Evolutionary conservation across 1,284 basidiomycete genomes (phyloP).

Genomic region (Pholiota adiposa): DNA sequence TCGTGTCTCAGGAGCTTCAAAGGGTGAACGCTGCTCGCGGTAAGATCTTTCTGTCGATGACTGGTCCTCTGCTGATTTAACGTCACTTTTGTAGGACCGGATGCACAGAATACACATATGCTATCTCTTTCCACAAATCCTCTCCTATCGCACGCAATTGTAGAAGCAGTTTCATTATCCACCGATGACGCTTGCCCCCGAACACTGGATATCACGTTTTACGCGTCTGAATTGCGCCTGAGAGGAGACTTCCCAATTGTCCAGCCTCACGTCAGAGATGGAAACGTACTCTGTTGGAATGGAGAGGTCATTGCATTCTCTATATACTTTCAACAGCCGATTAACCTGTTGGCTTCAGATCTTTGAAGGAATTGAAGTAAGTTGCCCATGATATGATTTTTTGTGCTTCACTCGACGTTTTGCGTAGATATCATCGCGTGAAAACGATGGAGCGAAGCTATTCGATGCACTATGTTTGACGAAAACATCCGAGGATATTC

Average conservation of each 20-base stretch:
- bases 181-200: neutral
- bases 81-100: constrained; percentile 53
- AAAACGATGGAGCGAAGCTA: constrained; percentile 82
- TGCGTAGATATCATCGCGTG: constrained; percentile 49
- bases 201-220: constrained; percentile 52
- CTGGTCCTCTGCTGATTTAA: neutral
- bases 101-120: constrained; percentile 48
- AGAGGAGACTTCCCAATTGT: constrained; percentile 64
- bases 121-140: constrained; percentile 20
- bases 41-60: constrained; percentile 7
- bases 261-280: constrained; percentile 73
- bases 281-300: constrained; percentile 85
- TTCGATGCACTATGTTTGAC: constrained; percentile 53
- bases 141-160: neutral
- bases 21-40: constrained; percentile 27
- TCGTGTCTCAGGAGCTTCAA: constrained; percentile 22
- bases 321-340: neutral
- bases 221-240: constrained; percentile 80
- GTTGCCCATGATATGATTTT: constrained; percentile 14
- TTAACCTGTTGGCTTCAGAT: constrained; percentile 44
- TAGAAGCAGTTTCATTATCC: neutral
- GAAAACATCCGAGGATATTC: constrained; percentile 47
- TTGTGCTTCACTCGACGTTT: neutral
- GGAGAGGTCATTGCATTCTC: constrained; percentile 66
- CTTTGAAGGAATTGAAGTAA: constrained; percentile 76